These are phyloP conservation scores for Globisporangium paddicum DNA, from an alignment of 352 stramenopile genomes.

Conservation along the genomic window DNA sequence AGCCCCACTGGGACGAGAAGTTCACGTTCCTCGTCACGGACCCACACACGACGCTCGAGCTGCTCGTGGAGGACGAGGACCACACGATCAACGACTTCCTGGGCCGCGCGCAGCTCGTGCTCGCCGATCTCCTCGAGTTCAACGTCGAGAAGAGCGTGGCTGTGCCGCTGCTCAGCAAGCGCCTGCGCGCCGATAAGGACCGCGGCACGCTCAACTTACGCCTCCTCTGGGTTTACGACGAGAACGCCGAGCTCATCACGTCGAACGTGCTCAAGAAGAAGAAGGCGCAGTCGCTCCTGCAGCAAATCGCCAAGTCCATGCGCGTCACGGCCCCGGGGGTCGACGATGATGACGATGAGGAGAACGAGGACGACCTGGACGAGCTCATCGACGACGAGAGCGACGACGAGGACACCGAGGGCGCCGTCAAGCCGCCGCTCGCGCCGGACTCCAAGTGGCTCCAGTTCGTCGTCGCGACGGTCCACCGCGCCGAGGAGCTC, in stretches of 20 bases:
- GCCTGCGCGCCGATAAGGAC: conserved; percentile 43
- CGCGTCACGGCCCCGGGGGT: conserved; percentile 31
- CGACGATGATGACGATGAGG: conserved; percentile 38
- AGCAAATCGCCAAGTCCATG: conserved; percentile 52
- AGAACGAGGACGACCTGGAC: conserved; percentile 35
- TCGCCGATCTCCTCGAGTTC: conserved; percentile 38
- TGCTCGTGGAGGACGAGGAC: conserved; percentile 66
- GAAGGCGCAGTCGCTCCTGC: conserved; percentile 35
- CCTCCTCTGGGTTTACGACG: conserved; percentile 46
- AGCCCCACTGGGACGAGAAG: conserved; percentile 72
- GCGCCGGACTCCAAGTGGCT: conserved; percentile 39
- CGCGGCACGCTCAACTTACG: conserved; percentile 51
- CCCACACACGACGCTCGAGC: conserved; percentile 36
- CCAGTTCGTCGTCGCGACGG: conserved; percentile 49
- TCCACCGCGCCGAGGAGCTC: conserved; percentile 60
- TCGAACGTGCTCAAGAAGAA: conserved; percentile 41
- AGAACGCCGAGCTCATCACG: conserved; percentile 38
- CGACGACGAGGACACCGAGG: conserved; percentile 26
- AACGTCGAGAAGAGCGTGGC: conserved; percentile 43
- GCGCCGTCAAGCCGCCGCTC: conserved; percentile 18
- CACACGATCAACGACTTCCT: conserved; percentile 72
- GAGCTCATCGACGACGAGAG: conserved; percentile 34
- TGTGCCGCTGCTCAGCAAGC: conserved; percentile 52
- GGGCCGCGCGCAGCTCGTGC: conserved; percentile 44
- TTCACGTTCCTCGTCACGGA: conserved; percentile 56